Percentiles rank a stretch among this genome's conserved stretches.
Evolutionary conservation across 305 asterid species (phyloP).

Genomic region (Fraxinus baroniana): DNA sequence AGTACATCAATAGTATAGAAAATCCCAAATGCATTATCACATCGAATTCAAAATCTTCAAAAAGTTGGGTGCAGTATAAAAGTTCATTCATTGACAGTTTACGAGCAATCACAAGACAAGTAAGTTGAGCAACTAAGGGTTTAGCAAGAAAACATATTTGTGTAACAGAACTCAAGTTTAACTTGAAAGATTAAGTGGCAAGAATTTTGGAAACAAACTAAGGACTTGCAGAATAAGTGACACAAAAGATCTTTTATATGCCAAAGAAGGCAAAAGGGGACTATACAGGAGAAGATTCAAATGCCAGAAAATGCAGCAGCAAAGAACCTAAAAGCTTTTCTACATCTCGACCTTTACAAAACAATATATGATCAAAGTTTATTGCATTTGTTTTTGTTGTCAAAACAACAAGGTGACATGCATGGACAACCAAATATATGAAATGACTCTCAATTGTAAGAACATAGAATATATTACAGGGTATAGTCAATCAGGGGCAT

Average conservation of each 20-base stretch:
- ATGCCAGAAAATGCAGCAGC: neutral
- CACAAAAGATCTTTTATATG: conserved; percentile 4
- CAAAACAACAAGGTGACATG: neutral
- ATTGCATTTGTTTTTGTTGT: neutral
- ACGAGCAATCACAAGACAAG: conserved; percentile 15
- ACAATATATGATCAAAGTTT: neutral
- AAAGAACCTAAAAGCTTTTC: neutral
- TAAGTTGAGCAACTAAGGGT: conserved; percentile 9
- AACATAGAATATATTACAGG: neutral
- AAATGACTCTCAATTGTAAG: neutral
- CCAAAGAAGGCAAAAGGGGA: conserved; percentile 9
- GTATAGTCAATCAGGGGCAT: conserved; percentile 8
- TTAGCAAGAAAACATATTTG: conserved; percentile 8
- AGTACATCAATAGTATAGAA: neutral
- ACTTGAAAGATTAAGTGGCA: conserved; percentile 3
- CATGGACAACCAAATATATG: neutral
- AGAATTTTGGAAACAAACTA: conserved; percentile 10
- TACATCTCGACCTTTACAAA: neutral
- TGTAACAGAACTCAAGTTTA: neutral
- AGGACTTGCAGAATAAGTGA: conserved; percentile 11
- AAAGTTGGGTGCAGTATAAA: neutral
- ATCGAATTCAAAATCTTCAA: neutral
- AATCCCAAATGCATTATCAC: neutral
- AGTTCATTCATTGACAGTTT: conserved; percentile 2
- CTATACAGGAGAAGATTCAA: neutral